Evolutionary conservation across 164 flowering plant species (phyloP), one percentile per base, ranked within the genome.

Genomic region (Buxus sempervirens): DNA sequence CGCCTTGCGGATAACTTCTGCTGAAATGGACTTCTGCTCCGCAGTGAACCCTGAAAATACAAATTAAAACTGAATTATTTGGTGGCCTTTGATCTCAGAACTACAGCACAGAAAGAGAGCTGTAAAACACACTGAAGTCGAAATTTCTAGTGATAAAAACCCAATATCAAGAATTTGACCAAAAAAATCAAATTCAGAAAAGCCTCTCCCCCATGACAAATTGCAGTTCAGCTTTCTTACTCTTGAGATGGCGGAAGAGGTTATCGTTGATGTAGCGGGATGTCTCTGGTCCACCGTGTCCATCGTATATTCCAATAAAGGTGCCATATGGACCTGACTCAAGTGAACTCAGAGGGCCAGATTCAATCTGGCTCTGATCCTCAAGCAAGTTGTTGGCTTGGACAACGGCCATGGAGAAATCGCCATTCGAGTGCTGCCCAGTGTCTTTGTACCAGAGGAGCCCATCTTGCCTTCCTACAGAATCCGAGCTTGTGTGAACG

Each of bases 281-380:
- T 0, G 96, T 85, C 84, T 90, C 93, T 19, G 96, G 96, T 9
- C 96, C 93, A 3, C 96, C 96, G 74, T 90, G 96, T 54, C 96
- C 96, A 75, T 90, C 96, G 68, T 90, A 90, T 13, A 88, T 65
- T 16, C 96, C 96, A 25, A 88, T 78, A 70, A 90, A 90, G 49
- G 90, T 88, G 41, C 96, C 96, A 78, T 57, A 80, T 15, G 93
- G 93, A 0, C 96, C 94, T 2, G 85, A 77, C 58, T 88, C 92
- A 24, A 72, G 61, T 5, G 70, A 66, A 71, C 96, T 83, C 73
- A 90, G 68, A 64, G 84, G 69, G 7, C 96, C 94, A 0, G 92
- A 87, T 73, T 90, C 94, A 14, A 90, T 54, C 76, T 88, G 96
- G 74, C 93, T 90, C 67, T 88, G 92, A 81, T 90, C 96, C 84